Evolutionary conservation across 768 basidiomycete genomes (phyloP).

Genomic region (Suillus alpinus): DNA sequence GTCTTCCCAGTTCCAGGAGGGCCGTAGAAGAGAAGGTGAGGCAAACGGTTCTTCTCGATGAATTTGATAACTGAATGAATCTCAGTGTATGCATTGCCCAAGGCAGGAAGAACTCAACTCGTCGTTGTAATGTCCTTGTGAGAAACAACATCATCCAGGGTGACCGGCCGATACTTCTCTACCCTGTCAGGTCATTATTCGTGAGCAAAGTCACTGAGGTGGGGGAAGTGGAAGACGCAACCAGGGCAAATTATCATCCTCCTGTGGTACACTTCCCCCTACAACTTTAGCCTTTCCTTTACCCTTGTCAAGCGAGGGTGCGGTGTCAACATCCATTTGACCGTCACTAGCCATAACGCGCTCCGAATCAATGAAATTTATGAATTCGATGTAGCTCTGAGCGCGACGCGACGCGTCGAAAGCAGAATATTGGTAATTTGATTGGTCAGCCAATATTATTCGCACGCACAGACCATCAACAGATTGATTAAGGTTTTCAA

Average conservation of each 20-base stretch:
- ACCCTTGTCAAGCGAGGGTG: constrained; percentile 18
- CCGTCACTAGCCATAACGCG: constrained; percentile 56
- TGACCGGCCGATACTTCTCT: constrained; percentile 93
- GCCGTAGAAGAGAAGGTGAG: constrained; percentile 95
- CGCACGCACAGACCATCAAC: constrained; percentile 47
- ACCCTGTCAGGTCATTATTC: constrained; percentile 57
- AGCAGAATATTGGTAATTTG: not conserved
- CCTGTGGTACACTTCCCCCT: constrained; percentile 38
- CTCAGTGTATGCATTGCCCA: not conserved
- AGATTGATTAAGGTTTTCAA: constrained; percentile 29
- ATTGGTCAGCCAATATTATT: constrained; percentile 20
- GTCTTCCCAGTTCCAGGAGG: constrained; percentile 99
- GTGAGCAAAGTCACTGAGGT: constrained; percentile 3
- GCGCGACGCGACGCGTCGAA: constrained; percentile 2
- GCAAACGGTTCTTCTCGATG: constrained; percentile 90
- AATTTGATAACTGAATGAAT: constrained; percentile 82
- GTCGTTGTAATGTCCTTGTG: constrained; percentile 94
- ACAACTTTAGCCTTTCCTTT: constrained; percentile 75
- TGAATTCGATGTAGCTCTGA: not conserved
- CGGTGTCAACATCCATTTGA: constrained; percentile 44
- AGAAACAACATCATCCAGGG: constrained; percentile 91
- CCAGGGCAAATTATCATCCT: constrained; percentile 83
- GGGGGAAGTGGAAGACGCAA: constrained; percentile 32
- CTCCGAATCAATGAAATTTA: not conserved
- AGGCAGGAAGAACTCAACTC: constrained; percentile 47